These are phyloP conservation scores for Bifiguratus adelaidae DNA, from an alignment of 192 early-diverging fungal species.

Conservation along the genomic window DNA sequence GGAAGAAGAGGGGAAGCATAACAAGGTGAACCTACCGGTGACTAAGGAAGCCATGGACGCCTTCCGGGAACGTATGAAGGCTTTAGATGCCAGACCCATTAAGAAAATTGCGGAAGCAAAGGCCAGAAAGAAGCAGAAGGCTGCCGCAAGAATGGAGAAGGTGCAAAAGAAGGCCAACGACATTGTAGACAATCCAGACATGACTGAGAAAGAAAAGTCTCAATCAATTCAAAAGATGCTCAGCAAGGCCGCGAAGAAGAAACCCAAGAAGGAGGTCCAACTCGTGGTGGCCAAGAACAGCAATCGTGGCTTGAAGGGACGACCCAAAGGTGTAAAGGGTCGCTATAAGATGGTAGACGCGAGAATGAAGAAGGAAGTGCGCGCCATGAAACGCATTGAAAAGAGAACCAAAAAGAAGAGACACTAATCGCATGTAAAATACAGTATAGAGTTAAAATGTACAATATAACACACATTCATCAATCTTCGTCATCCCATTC, in stretches of 20 bases:
- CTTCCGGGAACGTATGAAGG: conserved; percentile 71
- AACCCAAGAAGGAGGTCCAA: conserved; percentile 66
- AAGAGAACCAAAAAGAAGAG: conserved; percentile 51
- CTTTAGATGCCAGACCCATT: conserved; percentile 93
- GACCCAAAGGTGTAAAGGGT: conserved; percentile 97
- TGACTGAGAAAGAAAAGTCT: conserved; percentile 84
- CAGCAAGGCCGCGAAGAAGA: conserved; percentile 67
- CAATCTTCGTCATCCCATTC: too few relatives aligned
- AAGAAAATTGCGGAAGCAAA: conserved; percentile 99
- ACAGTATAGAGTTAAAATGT: too few relatives aligned
- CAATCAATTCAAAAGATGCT: conserved; percentile 72
- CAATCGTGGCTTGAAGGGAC: conserved; percentile 77
- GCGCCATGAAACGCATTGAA: conserved; percentile 65
- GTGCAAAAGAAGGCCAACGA: conserved; percentile 82
- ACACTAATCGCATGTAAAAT: too few relatives aligned
- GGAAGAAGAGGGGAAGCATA: conserved; percentile 85
- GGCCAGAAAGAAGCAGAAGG: conserved; percentile 87
- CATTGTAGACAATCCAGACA: conserved; percentile 78
- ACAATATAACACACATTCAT: too few relatives aligned
- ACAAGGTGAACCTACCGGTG: conserved; percentile 83
- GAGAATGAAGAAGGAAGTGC: conserved; percentile 93
- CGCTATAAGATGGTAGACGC: conserved; percentile 90
- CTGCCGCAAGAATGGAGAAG: conserved; percentile 63
- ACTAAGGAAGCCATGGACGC: conserved; percentile 92
- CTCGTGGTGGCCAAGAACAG: conserved; percentile 85